Evolutionary conservation across 148 eudicot genomes (phyloP).

Genomic region (Suaeda aralocaspica): DNA sequence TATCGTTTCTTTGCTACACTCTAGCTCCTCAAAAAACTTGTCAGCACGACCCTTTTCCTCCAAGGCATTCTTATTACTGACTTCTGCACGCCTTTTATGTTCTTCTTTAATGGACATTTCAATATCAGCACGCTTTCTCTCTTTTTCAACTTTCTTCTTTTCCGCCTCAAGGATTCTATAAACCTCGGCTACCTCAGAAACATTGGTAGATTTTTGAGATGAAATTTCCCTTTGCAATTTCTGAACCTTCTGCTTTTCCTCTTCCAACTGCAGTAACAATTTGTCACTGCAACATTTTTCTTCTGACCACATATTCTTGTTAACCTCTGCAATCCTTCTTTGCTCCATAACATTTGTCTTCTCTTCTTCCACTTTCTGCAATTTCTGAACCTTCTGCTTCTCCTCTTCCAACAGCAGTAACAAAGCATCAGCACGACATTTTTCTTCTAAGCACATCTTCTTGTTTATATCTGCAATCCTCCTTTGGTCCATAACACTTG

Average conservation of each 20-base stretch:
- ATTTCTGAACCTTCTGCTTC: constrained; percentile 19
- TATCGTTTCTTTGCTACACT: constrained; percentile 27
- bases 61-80: constrained; percentile 34
- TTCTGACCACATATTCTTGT: constrained; percentile 24
- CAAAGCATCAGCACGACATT: constrained; percentile 20
- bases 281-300: constrained; percentile 28
- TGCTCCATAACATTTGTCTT: constrained; percentile 34
- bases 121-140: constrained; percentile 30
- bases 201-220: constrained; percentile 5
- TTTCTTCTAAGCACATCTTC: constrained; percentile 30
- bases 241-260: constrained; percentile 18
- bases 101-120: constrained; percentile 34
- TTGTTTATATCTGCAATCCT: constrained; percentile 33
- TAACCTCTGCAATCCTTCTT: constrained; percentile 15
- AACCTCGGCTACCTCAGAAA: constrained; percentile 20
- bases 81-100: constrained; percentile 38
- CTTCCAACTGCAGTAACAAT: constrained; percentile 13
- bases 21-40: constrained; percentile 38
- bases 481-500: constrained; percentile 23
- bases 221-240: constrained; percentile 19
- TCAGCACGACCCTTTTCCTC: constrained; percentile 45
- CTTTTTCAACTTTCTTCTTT: constrained; percentile 22
- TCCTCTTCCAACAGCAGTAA: constrained; percentile 28
- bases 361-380: constrained; percentile 32
- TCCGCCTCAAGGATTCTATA: constrained; percentile 27